Evolutionary conservation across 441 rosid species (phyloP), one percentile per base, ranked within the genome.

Genomic region (Eruca vesicaria): DNA sequence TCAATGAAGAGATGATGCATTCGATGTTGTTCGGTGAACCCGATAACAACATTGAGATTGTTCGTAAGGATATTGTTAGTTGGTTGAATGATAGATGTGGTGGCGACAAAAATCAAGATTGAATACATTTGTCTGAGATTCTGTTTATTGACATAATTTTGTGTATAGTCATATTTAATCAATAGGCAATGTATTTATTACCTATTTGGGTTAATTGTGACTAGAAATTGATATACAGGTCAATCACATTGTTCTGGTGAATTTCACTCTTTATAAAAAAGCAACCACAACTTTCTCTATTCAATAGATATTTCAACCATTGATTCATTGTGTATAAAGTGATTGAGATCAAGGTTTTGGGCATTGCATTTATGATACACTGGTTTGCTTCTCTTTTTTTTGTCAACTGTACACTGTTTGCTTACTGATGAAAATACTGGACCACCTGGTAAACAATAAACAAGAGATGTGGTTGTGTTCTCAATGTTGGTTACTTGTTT

Each of bases 1-100:
- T 94, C 32, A 90, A 88, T 14, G 82, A 87, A 2, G 97, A 94
- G 9, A 92, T 94, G 98, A 62, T 89, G 90, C 95, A 92, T 80
- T 90, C 97, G 0, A 65, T 90, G 86, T 66, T 87, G 85, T 92
- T 87, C 7, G 95, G 97, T 60, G 97, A 91, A 67, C 83, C 89
- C 0, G 95, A 85, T 16, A 86, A 91, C 38, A 88, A 86, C 68
- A 76, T 87, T 28, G 82, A 85, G 18, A 80, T 71, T 31, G 91
- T 89, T 76, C 83, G 90, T 10, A 19, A 35, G 0, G 89, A 91
- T 61, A 84, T 91, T n/a, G 36, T 86, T 61, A 15, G 68, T 69
- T 91, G 95, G 97, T 73, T 91, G 87, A 79, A 80, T 63, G 80
- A 69, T 41, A 86, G 90, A 73, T 87, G 93, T 70, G 63, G 69